phyloP scores from a whole-genome alignment of 2,329 filamentous ascomycete genomes.

The Achaetomium macrosporum region DNA sequence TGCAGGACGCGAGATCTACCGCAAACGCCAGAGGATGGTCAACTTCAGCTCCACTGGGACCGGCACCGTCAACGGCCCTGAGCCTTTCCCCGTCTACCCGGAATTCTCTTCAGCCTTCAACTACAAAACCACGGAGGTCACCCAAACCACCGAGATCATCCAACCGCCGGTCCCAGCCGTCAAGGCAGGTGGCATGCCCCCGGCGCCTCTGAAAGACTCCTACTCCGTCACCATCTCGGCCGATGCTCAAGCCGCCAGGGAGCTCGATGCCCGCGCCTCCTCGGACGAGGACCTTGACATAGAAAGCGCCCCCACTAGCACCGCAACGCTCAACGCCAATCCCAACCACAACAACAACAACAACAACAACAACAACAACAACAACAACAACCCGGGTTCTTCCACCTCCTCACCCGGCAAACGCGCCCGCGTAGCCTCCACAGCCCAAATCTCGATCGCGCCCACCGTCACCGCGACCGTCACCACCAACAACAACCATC shows the following conservation, averaged over 20 bases:
- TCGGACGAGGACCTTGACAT: constrained; percentile 13
- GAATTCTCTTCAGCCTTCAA: constrained; percentile 39
- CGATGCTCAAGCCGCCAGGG: constrained; percentile 18
- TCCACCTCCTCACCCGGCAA: neutral
- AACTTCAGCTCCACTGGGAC: constrained; percentile 41
- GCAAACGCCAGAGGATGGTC: constrained; percentile 56
- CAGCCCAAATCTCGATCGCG: constrained; percentile 1
- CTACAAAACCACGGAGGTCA: constrained; percentile 53
- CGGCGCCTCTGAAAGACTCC: constrained; percentile 26
- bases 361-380: neutral
- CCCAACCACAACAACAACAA: constrained; percentile 7
- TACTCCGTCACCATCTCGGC: constrained; percentile 50
- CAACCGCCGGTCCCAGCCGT: constrained; percentile 4
- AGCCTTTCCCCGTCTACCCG: constrained; percentile 34
- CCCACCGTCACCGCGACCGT: constrained; percentile 5
- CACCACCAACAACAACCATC: constrained; percentile 1
- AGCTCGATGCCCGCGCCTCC: constrained; percentile 11
- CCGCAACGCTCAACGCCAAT: neutral
- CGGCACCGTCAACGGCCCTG: constrained; percentile 36
- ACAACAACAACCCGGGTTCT: neutral
- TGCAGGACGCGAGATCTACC: constrained; percentile 60
- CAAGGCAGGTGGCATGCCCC: constrained; percentile 12
- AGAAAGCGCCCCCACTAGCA: constrained; percentile 1
- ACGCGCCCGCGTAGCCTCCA: neutral
- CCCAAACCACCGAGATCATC: constrained; percentile 27